These are phyloP conservation scores for Leccinum ochraceum DNA, from an alignment of 768 basidiomycete genomes.

Conservation along the genomic window DNA sequence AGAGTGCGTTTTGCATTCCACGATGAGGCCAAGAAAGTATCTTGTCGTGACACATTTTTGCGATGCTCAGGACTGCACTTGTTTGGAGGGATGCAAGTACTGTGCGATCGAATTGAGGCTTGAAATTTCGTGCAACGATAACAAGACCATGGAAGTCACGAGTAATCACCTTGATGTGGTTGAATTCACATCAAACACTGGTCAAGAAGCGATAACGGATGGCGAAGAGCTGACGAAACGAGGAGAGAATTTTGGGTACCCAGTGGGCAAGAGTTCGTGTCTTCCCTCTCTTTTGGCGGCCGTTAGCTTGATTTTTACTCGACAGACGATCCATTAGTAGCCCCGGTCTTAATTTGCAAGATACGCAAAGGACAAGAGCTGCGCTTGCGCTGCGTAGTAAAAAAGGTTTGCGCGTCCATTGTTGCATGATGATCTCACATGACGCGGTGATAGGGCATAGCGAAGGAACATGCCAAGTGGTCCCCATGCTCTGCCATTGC, in stretches of 20 bases:
- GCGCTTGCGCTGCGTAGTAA: slow-evolving; percentile 81
- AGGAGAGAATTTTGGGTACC: slow-evolving; percentile 72
- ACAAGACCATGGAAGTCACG: slow-evolving; percentile 80
- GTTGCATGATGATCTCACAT: slow-evolving; percentile 1
- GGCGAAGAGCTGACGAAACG: slow-evolving; percentile 80
- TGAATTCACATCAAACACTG: slow-evolving; percentile 40
- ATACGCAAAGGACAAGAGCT: slow-evolving; percentile 94
- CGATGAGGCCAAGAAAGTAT: not conserved
- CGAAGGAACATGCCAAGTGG: slow-evolving; percentile 99
- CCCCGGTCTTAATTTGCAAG: slow-evolving; percentile 86
- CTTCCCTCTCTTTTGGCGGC: not conserved
- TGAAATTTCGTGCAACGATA: slow-evolving; percentile 72
- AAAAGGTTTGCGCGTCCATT: slow-evolving; percentile 64
- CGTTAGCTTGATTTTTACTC: slow-evolving; percentile 8
- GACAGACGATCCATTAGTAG: slow-evolving; percentile 57
- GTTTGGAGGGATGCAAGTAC: slow-evolving; percentile 77
- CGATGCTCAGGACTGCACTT: slow-evolving; percentile 80
- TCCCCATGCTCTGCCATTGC: slow-evolving; percentile 93
- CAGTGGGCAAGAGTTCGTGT: slow-evolving; percentile 78
- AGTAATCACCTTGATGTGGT: slow-evolving; percentile 79
- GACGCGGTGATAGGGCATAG: slow-evolving; percentile 70
- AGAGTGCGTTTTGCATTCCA: slow-evolving; percentile 48
- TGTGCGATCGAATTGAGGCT: slow-evolving; percentile 85
- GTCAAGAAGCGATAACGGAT: slow-evolving; percentile 37
- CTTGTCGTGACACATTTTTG: slow-evolving; percentile 3